Conservation (phyloP, 768 basidiomycete genomes). For the Lactifluus echinatus region DNA sequence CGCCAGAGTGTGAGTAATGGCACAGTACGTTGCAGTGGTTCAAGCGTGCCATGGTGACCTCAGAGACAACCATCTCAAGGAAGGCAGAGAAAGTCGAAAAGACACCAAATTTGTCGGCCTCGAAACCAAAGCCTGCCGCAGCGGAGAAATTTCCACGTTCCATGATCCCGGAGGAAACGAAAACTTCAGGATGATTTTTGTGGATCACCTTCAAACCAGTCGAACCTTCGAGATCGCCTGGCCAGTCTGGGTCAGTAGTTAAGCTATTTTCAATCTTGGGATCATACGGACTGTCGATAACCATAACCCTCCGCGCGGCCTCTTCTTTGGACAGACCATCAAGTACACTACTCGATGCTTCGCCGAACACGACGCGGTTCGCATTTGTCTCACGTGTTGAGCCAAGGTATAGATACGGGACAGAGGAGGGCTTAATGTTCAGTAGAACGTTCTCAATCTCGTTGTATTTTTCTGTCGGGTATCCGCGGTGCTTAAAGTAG, state of each 20-base stretch:
- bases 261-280: not conserved
- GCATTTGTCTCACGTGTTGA: constrained; percentile 68
- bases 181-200: constrained; percentile 85
- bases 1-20: constrained; percentile 87
- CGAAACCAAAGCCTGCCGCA: constrained; percentile 83
- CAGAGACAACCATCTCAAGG: constrained; percentile 84
- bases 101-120: constrained; percentile 72
- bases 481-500: constrained; percentile 60
- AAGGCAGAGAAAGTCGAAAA: constrained; percentile 90
- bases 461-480: constrained; percentile 30
- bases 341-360: constrained; percentile 72
- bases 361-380: constrained; percentile 77
- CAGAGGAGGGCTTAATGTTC: constrained; percentile 50
- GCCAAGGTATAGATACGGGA: constrained; percentile 58
- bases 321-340: constrained; percentile 71
- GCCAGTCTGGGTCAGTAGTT: constrained; percentile 8
- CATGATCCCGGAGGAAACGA: constrained; percentile 80
- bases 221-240: constrained; percentile 81
- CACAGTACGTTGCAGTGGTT: constrained; percentile 82
- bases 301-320: constrained; percentile 71
- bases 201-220: constrained; percentile 85
- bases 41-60: constrained; percentile 87
- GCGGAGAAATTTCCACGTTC: constrained; percentile 79
- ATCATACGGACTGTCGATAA: constrained; percentile 63
- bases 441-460: constrained; percentile 46